These are phyloP conservation scores for Trifolium dubium DNA, from an alignment of 306 rosid species.

Conservation along the genomic window DNA sequence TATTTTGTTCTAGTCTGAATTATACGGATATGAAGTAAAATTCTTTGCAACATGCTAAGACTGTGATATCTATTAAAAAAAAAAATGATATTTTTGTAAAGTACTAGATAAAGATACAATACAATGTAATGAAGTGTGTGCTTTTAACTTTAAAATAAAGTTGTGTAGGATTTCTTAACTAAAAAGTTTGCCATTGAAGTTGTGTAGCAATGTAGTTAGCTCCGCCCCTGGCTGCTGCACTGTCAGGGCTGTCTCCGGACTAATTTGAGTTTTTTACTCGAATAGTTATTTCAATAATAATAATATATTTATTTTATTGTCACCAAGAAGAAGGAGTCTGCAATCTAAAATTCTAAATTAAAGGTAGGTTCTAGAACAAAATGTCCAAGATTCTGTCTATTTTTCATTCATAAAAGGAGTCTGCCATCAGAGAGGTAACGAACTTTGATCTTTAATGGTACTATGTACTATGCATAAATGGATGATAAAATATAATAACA, in stretches of 20 bases:
- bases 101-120: no score
- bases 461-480: not conserved
- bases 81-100: no score
- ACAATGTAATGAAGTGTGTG: no score
- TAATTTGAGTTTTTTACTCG: no score
- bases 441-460: not conserved
- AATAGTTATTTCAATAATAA: no score
- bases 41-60: not conserved
- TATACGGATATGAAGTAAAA: no score
- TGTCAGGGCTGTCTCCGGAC: not conserved
- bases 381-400: not conserved
- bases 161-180: no score
- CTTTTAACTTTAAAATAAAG: no score
- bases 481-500: not conserved
- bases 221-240: not conserved
- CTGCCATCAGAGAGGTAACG: not conserved
- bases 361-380: not conserved
- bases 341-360: not conserved
- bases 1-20: not conserved
- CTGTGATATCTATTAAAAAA: no score
- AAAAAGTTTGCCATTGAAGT: no score
- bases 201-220: no score
- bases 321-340: not conserved
- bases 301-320: no score
- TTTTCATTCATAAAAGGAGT: not conserved